Conservation (phyloP, 2,329 filamentous ascomycete genomes). For the Aspergillus pseudoviridinutans region DNA sequence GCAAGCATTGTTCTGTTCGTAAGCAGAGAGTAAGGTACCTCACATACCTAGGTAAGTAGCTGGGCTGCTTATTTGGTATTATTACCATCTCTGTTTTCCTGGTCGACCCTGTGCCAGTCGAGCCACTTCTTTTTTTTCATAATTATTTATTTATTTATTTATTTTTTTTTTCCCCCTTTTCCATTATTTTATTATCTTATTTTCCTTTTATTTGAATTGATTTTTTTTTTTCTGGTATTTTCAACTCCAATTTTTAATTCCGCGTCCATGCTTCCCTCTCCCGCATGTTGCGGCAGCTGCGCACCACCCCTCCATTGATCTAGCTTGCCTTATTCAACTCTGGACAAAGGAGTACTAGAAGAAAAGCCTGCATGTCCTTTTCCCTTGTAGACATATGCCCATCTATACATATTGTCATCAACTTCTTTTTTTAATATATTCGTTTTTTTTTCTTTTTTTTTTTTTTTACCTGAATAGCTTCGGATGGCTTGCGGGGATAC, state of each 20-base stretch:
- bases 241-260: slow-evolving; percentile 18
- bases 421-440: neutral
- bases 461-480: slow-evolving; percentile 7
- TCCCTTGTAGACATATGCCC: slow-evolving; percentile 7
- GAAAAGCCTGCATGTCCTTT: slow-evolving; percentile 3
- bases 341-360: slow-evolving; percentile 7
- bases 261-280: slow-evolving; percentile 27
- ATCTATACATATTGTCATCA: slow-evolving; percentile 4
- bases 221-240: slow-evolving; percentile 13
- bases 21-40: no score
- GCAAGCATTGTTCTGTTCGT: no score
- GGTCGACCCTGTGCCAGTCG: slow-evolving; percentile 19
- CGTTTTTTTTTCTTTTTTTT: neutral
- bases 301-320: slow-evolving; percentile 3
- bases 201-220: slow-evolving; percentile 8
- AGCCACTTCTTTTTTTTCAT: slow-evolving; percentile 10
- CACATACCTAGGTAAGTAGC: neutral
- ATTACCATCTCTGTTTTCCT: slow-evolving; percentile 9
- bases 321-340: slow-evolving; percentile 4
- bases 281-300: slow-evolving; percentile 16
- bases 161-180: neutral
- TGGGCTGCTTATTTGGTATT: neutral
- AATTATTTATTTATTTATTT: neutral
- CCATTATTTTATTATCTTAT: neutral
- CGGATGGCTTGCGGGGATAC: slow-evolving; percentile 8